Percentiles rank a stretch among this genome's conserved stretches.
Evolutionary conservation across 495 filamentous ascomycete genomes (phyloP).

Genomic region (Aspergillus saccharolyticus): DNA sequence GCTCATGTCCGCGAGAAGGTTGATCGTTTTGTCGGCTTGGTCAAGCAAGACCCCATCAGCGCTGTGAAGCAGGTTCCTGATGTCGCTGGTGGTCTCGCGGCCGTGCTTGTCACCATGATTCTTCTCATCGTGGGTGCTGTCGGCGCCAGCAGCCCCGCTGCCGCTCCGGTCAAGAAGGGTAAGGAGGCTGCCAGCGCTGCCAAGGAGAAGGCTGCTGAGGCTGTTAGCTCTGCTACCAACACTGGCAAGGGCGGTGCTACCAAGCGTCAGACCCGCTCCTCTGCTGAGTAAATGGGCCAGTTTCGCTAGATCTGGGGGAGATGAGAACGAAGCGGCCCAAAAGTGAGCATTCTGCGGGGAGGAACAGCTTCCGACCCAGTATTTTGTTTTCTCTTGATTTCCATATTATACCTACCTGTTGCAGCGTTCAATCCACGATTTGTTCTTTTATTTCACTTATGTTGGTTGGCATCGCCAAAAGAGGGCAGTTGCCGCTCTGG

Average conservation of each 20-base stretch:
- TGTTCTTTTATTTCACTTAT: constrained; percentile 5
- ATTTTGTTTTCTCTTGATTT: background rate
- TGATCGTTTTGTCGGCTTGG: constrained; percentile 79
- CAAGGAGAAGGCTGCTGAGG: constrained; percentile 78
- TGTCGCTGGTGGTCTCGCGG: constrained; percentile 73
- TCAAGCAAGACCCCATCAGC: constrained; percentile 80
- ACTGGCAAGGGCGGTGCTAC: constrained; percentile 60
- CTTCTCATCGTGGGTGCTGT: constrained; percentile 60
- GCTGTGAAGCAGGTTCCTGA: constrained; percentile 91
- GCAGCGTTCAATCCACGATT: constrained; percentile 11
- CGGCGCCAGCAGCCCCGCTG: constrained; percentile 47
- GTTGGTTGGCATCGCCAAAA: background rate
- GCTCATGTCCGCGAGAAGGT: constrained; percentile 86
- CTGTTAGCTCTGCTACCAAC: constrained; percentile 60
- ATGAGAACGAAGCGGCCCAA: constrained; percentile 1
- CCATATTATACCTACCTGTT: constrained; percentile 13
- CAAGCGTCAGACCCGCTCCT: constrained; percentile 60
- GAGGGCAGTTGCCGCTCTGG: background rate
- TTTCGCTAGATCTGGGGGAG: background rate
- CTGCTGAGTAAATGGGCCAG: constrained; percentile 37
- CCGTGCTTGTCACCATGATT: constrained; percentile 62
- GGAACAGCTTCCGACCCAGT: background rate
- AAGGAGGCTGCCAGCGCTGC: constrained; percentile 66
- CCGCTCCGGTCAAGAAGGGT: constrained; percentile 57
- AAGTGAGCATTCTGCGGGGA: background rate